A percentile compares a stretch with the other conserved stretches of the same genome.
These are phyloP conservation scores for Colletotrichum sp. DNA, from an alignment of 2,329 filamentous ascomycete species.

Conservation along the genomic window DNA sequence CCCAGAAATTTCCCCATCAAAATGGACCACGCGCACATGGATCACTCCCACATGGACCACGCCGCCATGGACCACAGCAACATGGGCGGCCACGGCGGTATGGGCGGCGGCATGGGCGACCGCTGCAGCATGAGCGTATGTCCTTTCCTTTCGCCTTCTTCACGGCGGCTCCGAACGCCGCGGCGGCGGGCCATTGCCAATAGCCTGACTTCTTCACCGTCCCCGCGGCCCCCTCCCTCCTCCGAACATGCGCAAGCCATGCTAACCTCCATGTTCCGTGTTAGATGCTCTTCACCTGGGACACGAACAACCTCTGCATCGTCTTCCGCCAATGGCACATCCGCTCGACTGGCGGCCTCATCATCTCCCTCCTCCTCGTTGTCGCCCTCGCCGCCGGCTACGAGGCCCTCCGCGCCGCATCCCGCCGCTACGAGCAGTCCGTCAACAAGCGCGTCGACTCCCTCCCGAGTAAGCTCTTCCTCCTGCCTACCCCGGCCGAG, in stretches of 20 bases:
- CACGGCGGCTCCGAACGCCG: not conserved
- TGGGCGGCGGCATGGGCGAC: conserved; percentile 64
- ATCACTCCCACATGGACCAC: conserved; percentile 49
- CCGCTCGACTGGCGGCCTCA: conserved; percentile 72
- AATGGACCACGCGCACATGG: conserved; percentile 35
- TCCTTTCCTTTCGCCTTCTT: not conserved
- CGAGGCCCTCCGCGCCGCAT: conserved; percentile 81
- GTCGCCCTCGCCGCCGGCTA: conserved; percentile 89
- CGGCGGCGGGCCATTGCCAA: not conserved
- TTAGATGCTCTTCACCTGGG: conserved; percentile 98
- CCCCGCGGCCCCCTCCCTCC: too few species aligned
- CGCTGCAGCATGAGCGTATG: conserved; percentile 93
- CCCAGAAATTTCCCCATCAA: not conserved
- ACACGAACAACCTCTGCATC: conserved; percentile 92
- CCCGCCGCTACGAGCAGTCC: conserved; percentile 75
- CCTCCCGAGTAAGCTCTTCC: conserved; percentile 53
- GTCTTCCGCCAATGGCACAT: conserved; percentile 93
- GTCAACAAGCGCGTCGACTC: conserved; percentile 52
- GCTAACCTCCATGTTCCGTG: conserved; percentile 17
- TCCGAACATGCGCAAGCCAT: not conserved
- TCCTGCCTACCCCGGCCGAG: not conserved
- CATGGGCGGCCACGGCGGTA: conserved; percentile 50
- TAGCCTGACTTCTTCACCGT: not conserved
- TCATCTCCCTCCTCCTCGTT: conserved; percentile 84
- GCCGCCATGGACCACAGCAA: conserved; percentile 49